Base-by-base conservation (phyloP, 208 protist species). In the Plasmodiophora brassicae region DNA sequence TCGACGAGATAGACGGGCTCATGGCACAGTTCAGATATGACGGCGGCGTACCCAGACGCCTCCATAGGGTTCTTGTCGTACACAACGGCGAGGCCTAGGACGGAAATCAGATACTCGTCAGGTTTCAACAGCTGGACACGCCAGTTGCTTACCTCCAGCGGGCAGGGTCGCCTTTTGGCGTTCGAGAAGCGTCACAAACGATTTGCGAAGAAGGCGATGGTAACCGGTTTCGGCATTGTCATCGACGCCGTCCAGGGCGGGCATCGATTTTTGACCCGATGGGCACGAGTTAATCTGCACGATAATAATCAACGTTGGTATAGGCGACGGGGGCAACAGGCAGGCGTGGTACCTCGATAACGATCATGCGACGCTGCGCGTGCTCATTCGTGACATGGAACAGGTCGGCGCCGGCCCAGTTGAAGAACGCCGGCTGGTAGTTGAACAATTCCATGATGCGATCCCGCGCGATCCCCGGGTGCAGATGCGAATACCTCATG, bases 11-110 rank as follows among this genome's bases (percentile, higher is more conserved):
- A 90, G 36, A 86, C 84, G 22, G 22, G 36, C 45, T 94, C 92
- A 28, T 89, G 20, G 36, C 86, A 90, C 0, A 87, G 25, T 45
- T 89, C 88, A 10, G 92, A 89, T 35, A 93, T 44, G 25, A 53
- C 38, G 1, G 36, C 38, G 1, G 92, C 92, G 84, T 94, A 94
- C 0, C 89, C 92, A 22, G 53, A 60, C 5, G 91, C 89, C 71
- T 94, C 93, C 88, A 93, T 94, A 1, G 32, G 14, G 65, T 94
- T 94, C 89, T 94, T 94, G 86, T 94, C 93, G 83, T 91, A 94
- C 8, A 94, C 45, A 0, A 94, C 93, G 38, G 93, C 93, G 35
- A 94, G 86, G n/a, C 93, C n/a, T 91, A 87, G n/a, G 44, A 44
- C 54, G 60, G 35, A 43, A 84, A 53, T 45, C 60, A 44, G 10